These are phyloP conservation scores for Pseudopediastrum boryanum DNA, from an alignment of 139 green algal species.

Conservation along the genomic window DNA sequence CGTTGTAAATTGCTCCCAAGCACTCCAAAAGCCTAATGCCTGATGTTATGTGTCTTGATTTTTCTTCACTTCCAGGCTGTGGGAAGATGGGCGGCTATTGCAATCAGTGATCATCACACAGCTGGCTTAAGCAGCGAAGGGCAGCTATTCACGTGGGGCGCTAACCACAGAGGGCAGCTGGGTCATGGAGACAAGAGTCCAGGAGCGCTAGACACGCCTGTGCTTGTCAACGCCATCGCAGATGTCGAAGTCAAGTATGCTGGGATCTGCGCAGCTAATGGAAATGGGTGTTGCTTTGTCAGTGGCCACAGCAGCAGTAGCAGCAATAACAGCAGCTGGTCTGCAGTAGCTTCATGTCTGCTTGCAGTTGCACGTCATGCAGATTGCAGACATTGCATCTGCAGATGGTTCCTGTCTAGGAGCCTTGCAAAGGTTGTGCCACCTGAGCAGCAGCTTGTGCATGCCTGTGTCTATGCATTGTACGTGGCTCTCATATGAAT, in stretches of 20 bases:
- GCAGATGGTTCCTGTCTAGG: no score
- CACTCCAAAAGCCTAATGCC: no score
- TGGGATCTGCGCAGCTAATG: neutral
- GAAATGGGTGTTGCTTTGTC: neutral
- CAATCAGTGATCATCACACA: conserved; percentile 69
- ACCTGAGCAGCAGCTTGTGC: no score
- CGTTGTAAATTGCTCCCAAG: no score
- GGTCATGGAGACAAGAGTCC: conserved; percentile 46
- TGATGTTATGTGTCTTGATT: no score
- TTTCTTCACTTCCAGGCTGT: conserved; percentile 49
- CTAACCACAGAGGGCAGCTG: conserved; percentile 68
- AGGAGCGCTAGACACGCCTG: conserved; percentile 55
- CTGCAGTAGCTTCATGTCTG: no score
- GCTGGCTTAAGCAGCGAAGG: conserved; percentile 71
- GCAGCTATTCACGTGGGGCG: conserved; percentile 83
- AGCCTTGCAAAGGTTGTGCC: no score
- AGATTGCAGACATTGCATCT: no score
- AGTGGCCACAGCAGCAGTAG: neutral
- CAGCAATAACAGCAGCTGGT: neutral
- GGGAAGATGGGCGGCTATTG: conserved; percentile 72
- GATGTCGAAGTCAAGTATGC: conserved; percentile 65
- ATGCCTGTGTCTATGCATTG: no score
- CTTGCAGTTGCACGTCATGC: no score
- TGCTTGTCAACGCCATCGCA: conserved; percentile 61
- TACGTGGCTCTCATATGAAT: no score